These are phyloP conservation scores for Exidia glandulosa DNA, from an alignment of 768 basidiomycete genomes.

Conservation along the genomic window DNA sequence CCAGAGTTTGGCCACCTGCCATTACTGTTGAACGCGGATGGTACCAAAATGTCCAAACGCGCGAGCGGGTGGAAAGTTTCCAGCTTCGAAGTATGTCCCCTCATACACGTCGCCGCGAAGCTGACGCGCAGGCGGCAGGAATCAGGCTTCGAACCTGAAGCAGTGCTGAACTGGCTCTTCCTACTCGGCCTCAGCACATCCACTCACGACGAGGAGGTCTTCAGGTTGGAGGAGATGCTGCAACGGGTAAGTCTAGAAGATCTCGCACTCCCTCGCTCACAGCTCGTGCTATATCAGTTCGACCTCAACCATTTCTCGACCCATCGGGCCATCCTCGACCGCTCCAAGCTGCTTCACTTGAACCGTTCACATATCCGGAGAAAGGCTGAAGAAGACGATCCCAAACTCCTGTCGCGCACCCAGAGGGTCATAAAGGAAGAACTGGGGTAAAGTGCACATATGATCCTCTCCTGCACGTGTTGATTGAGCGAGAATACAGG, in stretches of 20 bases:
- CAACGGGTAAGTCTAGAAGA: conserved; percentile 33
- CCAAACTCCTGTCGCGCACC: conserved; percentile 41
- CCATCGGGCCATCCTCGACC: conserved; percentile 72
- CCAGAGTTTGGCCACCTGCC: conserved; percentile 90
- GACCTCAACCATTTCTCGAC: conserved; percentile 68
- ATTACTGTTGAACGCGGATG: conserved; percentile 79
- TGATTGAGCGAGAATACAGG: too few species aligned
- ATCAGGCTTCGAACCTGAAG: conserved; percentile 82
- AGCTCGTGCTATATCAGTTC: conserved; percentile 37
- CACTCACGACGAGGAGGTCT: conserved; percentile 19
- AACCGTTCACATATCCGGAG: conserved; percentile 78
- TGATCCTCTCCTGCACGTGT: too few species aligned
- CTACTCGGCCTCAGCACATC: conserved; percentile 86
- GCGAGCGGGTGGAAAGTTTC: conserved; percentile 80
- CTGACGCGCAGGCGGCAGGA: conserved; percentile 31
- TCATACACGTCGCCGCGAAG: background rate
- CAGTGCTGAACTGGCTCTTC: conserved; percentile 87
- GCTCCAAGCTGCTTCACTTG: conserved; percentile 68
- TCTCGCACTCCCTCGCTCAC: background rate
- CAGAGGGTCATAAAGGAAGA: conserved; percentile 40
- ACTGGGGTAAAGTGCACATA: too few species aligned
- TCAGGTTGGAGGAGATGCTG: conserved; percentile 40
- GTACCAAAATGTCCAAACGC: conserved; percentile 90
- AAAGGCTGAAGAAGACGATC: conserved; percentile 37
- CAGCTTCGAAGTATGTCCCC: conserved; percentile 63